Evolutionary conservation across 495 filamentous ascomycete genomes (phyloP), one percentile per base, ranked within the genome.

Genomic region (Cercophora sp.): DNA sequence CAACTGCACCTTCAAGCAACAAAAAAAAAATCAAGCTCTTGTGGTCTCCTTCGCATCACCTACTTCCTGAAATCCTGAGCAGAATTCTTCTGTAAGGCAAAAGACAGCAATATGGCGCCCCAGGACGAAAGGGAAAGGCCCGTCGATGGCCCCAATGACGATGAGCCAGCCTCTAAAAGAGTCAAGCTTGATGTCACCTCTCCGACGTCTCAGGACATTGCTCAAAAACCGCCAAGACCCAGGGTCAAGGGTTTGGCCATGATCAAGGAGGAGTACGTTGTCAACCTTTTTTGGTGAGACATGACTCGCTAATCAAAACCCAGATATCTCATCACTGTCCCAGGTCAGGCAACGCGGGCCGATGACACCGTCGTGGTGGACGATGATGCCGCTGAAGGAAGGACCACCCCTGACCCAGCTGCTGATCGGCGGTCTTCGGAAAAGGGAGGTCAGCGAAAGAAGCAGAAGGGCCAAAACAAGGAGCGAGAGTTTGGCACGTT

Each of bases 401-500:
- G 57, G 19, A 65, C 75, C 16, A 77, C 77, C 11, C 63, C 71
- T 22, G 74, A 76, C 58, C 68, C 61, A 11, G 67, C 69, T 26
- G 70, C 71, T 27, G 59, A 61, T 6, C 63, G 67, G 50, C 63
- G 67, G 5, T 58, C 61, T 8, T 37, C 65, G 31, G 54, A 57
- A 15, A 63, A 61, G 22, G 58, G 59, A 8, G 65, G 65, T n/a
- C 67, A 59, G 55, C 69, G 61, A 24, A 81, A 83, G 63, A 85
- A 85, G 62, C 85, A 86, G 59, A 72, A 79, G 16, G 78, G 92
- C 23, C 93, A 96, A 66, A 97, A 98, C 63, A 91, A 82, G 54
- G 82, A 79, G 56, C 82, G 93, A 45, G 80, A 79, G n/a, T 98
- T 95, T 62, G 92, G 91, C 36, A 80, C 67, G 35, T 91, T 88